Evolutionary conservation across 2,329 filamentous ascomycete genomes (phyloP), one percentile per base, ranked within the genome.

Genomic region (Ascochyta fabae): DNA sequence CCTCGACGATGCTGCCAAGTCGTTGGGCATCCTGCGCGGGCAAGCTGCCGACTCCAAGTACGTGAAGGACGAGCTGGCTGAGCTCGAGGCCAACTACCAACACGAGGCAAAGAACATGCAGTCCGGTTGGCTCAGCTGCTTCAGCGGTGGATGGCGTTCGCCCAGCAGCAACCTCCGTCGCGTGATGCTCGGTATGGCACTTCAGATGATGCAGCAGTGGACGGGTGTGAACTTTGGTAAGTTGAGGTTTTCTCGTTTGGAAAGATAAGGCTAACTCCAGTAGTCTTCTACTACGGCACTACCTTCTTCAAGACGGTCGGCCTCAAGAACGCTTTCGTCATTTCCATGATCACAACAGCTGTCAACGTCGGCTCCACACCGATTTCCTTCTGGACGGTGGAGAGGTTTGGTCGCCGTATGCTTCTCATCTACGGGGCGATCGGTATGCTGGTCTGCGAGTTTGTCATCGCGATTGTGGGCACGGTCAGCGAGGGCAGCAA

Each of bases 351-450:
- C 79, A 94, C 91, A 76, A 95, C 90, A 60, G 84, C 95, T 49
- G 90, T 96, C 81, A 96, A 96, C 79, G 90, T 95, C 60, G 83
- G 79, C 78, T 94, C 90, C 35, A 96, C 92, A 1, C 92, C 92
- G 1, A 77, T 96, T 68, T 95, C 92, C 27, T 96, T 96, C 86
- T 96, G 83, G 79, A 88, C 88, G 19, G 87, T 96, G 59, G 92
- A 96, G 82, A 85, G 81, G 68, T 84, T 92, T 63, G 92, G 92
- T 65, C 91, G 92, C 73, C 91, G 92, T 63, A 82, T 84, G 43
- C 86, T 96, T 55, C 87, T 96, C 64, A 84, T 96, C 75, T 84
- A 82, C 71, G 92, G 92, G 70, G 91, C 90, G 26, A 57, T 87
- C 4, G 90, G 91, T 67, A 96, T 96, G 92, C 80, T 94, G 29